phyloP scores from a whole-genome alignment of 1,139 yeast genomes.

The Hemisphaericaspora xylanilytica region DNA sequence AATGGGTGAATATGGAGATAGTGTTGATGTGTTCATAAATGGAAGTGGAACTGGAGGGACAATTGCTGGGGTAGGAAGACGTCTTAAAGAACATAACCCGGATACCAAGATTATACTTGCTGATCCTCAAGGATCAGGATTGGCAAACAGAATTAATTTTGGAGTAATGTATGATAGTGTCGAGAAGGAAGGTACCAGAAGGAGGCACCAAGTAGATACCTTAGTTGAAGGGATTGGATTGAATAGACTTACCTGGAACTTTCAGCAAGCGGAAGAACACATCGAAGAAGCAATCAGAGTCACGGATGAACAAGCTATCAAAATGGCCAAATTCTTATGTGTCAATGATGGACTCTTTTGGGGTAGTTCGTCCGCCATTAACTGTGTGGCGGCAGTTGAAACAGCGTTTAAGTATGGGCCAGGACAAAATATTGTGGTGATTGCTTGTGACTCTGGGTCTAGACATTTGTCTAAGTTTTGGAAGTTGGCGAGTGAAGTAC shows the following conservation, averaged over 20 bases:
- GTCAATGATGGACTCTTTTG: conserved; percentile 84
- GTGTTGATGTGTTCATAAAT: conserved; percentile 73
- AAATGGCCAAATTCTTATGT: conserved; percentile 83
- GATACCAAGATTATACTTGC: conserved; percentile 58
- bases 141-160: conserved; percentile 75
- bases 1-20: conserved; percentile 41
- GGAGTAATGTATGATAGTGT: conserved; percentile 92
- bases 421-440: conserved; percentile 75
- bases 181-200: conserved; percentile 88
- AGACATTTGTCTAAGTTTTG: conserved; percentile 91
- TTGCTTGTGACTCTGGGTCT: conserved; percentile 90
- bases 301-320: conserved; percentile 72
- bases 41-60: conserved; percentile 82
- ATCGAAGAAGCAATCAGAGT: conserved; percentile 83
- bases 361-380: conserved; percentile 90
- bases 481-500: conserved; percentile 56
- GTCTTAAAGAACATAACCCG: conserved; percentile 51
- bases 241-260: conserved; percentile 81
- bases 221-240: conserved; percentile 92
- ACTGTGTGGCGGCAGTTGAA: conserved; percentile 84
- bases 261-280: conserved; percentile 62
- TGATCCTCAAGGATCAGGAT: conserved; percentile 95
- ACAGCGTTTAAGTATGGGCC: conserved; percentile 57
- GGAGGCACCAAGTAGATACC: conserved; percentile 96
- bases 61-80: conserved; percentile 81